Evolutionary conservation across 2,329 filamentous ascomycete species (phyloP), one percentile per base, ranked within the genome.

Genomic region (Phaeosphaeria sp.): DNA sequence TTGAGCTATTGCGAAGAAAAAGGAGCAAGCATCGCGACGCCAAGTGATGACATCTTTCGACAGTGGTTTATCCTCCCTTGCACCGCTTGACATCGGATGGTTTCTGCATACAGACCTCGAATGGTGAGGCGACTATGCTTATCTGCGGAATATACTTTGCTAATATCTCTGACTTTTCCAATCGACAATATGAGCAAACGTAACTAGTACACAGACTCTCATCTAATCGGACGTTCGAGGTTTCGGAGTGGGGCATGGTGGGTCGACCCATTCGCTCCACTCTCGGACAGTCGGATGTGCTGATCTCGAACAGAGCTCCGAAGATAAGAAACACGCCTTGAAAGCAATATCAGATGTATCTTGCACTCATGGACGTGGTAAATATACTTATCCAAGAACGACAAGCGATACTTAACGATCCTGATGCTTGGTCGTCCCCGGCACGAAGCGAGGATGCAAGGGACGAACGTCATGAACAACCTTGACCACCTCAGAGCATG

Each of bases 381-480:
- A 39, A 3, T n/a, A 39, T 13, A n/a, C 17, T 39, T 17, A 17
- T n/a, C 36, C 36, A 39, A 39, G 36, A 39, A n/a, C 11, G 15
- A n/a, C 15, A 22, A 39, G 21, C 49, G 25, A 27, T 6, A 1
- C 20, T 25, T 11, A 30, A 43, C 6, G 21, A 44, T 22, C 43
- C 21, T 23, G 20, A 23, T 15, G 20, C 20, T 46, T 46, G 36
- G 4, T 15, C 15, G 42, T 53, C 46, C 25, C 46, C 53, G 56
- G 53, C 23, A 57, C 23, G 50, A 60, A 56, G 54, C 56, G 51
- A 59, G 46, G 41, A 27, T 20, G 17, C 39, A 15, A 17, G 36
- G 13, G 27, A 44, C 22, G 44, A 33, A 56, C 44, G 33, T 39
- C 22, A 55, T 39, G 43, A 41, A 30, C 42, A 39, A 23, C 27